A percentile compares a stretch with the other conserved stretches of the same genome.
Evolutionary conservation across 2,329 filamentous ascomycete species (phyloP).

Genomic region (Fusarium sp.): DNA sequence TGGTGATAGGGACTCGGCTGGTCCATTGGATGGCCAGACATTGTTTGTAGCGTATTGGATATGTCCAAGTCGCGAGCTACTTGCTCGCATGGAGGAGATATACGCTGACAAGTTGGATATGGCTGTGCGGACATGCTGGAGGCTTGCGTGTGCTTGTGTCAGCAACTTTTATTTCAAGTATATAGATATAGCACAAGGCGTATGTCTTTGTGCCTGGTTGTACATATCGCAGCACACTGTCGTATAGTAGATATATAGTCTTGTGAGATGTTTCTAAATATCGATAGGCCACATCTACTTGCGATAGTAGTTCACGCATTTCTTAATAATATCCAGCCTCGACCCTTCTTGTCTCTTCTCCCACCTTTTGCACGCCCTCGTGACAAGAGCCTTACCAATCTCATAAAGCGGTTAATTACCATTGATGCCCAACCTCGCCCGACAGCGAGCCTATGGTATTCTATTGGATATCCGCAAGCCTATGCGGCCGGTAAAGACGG

Average conservation of each 20-base stretch:
- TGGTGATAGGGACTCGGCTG: constrained; percentile 14
- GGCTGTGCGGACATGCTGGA: constrained; percentile 12
- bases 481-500: constrained; percentile 32
- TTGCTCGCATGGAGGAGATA: constrained; percentile 6
- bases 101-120: background rate
- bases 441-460: background rate
- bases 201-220: constrained; percentile 23
- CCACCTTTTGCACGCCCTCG: constrained; percentile 13
- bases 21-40: constrained; percentile 5
- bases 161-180: constrained; percentile 29
- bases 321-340: background rate
- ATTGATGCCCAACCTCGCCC: constrained; percentile 37
- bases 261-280: constrained; percentile 2
- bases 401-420: background rate
- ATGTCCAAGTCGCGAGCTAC: constrained; percentile 10
- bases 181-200: constrained; percentile 20
- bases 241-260: background rate
- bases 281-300: background rate
- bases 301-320: background rate
- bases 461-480: constrained; percentile 12
- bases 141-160: constrained; percentile 21
- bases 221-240: constrained; percentile 29
- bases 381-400: constrained; percentile 25
- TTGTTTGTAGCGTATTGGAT: constrained; percentile 33
- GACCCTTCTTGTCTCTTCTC: constrained; percentile 32